phyloP scores from a whole-genome alignment of 1,284 basidiomycete species.

The Apiotrichum gracile region DNA sequence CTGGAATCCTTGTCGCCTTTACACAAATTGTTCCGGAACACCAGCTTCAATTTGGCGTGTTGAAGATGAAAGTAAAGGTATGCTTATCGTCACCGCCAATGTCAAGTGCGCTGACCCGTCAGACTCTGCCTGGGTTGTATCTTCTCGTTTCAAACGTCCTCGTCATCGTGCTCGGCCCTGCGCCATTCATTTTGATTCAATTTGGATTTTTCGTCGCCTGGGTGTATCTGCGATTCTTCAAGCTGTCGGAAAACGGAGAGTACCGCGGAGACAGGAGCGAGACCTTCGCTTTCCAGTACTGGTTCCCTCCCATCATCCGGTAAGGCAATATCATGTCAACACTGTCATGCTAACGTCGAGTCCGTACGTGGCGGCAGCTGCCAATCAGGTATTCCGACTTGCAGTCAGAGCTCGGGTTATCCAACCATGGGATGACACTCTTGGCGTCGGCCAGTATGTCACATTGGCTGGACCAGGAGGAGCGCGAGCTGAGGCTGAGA shows the following conservation, averaged over 20 bases:
- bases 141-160: constrained; percentile 84
- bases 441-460: constrained; percentile 61
- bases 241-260: constrained; percentile 60
- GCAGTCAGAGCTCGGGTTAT: constrained; percentile 61
- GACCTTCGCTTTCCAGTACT: constrained; percentile 89
- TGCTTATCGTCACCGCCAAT: constrained; percentile 17
- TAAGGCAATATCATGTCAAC: constrained; percentile 47
- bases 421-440: constrained; percentile 65
- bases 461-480: constrained; percentile 66
- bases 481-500: constrained; percentile 87
- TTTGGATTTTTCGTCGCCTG: constrained; percentile 96
- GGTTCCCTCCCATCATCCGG: constrained; percentile 95
- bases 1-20: constrained; percentile 86
- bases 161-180: constrained; percentile 79
- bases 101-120: constrained; percentile 1
- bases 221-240: constrained; percentile 95
- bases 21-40: constrained; percentile 97
- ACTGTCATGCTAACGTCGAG: constrained; percentile 45
- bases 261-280: constrained; percentile 80
- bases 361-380: constrained; percentile 56
- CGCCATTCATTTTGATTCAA: constrained; percentile 93
- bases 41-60: constrained; percentile 83
- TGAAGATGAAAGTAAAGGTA: constrained; percentile 87
- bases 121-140: constrained; percentile 90
- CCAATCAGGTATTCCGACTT: constrained; percentile 63